Evolutionary conservation across 176 grass and related monocot genomes (phyloP).

Genomic region (Triticum urartu): DNA sequence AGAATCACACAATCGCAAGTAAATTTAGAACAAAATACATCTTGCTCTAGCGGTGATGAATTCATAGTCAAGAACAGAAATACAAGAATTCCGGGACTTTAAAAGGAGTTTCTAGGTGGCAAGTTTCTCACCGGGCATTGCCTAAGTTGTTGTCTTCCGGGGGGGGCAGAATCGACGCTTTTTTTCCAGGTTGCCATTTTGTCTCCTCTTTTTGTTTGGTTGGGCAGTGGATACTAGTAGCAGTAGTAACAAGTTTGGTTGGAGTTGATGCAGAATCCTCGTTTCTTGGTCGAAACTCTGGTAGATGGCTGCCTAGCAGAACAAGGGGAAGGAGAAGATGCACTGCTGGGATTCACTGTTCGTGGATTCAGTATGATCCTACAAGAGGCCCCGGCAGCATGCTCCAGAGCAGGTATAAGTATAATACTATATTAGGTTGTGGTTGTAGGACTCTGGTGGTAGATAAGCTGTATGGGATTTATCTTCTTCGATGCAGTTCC

Average conservation of each 20-base stretch:
- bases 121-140: background rate
- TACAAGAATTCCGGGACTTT: background rate
- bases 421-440: too few species aligned
- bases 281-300: background rate
- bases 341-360: too few species aligned
- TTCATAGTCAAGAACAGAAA: background rate
- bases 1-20: too few species aligned
- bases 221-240: background rate
- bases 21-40: background rate
- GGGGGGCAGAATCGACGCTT: too few species aligned
- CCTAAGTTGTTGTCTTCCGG: too few species aligned
- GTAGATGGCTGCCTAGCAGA: background rate
- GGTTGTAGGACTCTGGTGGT: too few species aligned
- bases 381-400: too few species aligned
- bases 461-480: too few species aligned
- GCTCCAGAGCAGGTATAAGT: too few species aligned
- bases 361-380: too few species aligned
- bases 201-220: background rate
- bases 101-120: constrained; percentile 9
- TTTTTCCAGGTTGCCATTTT: background rate
- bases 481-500: too few species aligned
- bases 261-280: background rate
- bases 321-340: too few species aligned
- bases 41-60: background rate
- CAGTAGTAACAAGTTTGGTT: background rate